Conservation (phyloP, 2,329 filamentous ascomycete species). For the Delphinella strobiligena region DNA sequence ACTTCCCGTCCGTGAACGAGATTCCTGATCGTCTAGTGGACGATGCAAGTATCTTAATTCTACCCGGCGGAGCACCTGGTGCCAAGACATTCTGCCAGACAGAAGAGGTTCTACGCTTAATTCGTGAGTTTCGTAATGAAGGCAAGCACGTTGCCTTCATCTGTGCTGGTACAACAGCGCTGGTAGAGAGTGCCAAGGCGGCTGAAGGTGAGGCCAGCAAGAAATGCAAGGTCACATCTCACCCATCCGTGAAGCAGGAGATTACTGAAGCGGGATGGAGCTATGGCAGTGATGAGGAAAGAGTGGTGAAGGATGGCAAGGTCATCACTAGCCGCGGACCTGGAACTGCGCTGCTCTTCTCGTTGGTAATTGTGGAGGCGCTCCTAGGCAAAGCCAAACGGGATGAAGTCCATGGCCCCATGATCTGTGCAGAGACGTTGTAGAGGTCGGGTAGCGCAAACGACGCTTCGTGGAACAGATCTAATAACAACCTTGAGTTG, state of each 20-base stretch:
- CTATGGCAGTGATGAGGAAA: slow-evolving; percentile 24
- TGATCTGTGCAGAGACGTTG: slow-evolving; percentile 21
- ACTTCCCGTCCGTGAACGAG: slow-evolving; percentile 16
- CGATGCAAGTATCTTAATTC: slow-evolving; percentile 22
- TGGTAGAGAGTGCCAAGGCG: slow-evolving; percentile 18
- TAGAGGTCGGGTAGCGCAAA: slow-evolving; percentile 1
- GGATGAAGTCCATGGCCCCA: slow-evolving; percentile 37
- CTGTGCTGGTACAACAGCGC: slow-evolving; percentile 26
- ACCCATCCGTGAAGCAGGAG: slow-evolving; percentile 25
- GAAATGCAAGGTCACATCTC: slow-evolving; percentile 20
- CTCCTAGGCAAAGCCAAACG: slow-evolving; percentile 31
- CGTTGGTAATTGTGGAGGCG: slow-evolving; percentile 26
- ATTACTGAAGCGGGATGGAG: slow-evolving; percentile 21
- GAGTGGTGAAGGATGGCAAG: slow-evolving; percentile 20
- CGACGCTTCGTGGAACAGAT: too few species aligned
- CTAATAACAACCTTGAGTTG: too few species aligned
- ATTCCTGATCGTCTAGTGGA: slow-evolving; percentile 10
- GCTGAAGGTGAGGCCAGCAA: slow-evolving; percentile 8
- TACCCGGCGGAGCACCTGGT: slow-evolving; percentile 26
- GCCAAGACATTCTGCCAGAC: slow-evolving; percentile 22
- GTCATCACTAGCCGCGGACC: slow-evolving; percentile 26
- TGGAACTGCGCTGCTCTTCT: slow-evolving; percentile 26
- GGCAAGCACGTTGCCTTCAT: slow-evolving; percentile 25
- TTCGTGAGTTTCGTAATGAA: slow-evolving; percentile 18
- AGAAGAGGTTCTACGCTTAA: slow-evolving; percentile 17